Percentiles rank a stretch among this genome's conserved stretches.
Conservation (phyloP, 306 rosid species). For the Vigna unguiculata region DNA sequence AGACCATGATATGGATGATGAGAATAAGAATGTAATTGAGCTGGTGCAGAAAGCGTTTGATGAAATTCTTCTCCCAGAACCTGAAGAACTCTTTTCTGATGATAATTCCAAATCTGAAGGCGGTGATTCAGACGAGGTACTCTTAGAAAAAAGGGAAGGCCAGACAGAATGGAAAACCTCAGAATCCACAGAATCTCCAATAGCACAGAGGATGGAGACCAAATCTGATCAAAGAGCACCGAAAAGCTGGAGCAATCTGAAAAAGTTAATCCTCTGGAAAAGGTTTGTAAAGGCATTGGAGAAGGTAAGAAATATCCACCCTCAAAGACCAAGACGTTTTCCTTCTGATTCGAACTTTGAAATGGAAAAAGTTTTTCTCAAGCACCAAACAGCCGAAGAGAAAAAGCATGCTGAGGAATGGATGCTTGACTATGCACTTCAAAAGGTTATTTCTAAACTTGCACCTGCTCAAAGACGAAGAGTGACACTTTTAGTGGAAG, state of each 20-base stretch:
- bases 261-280: constrained; percentile 68
- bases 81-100: constrained; percentile 51
- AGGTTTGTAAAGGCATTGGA: constrained; percentile 93
- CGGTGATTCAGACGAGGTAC: constrained; percentile 40
- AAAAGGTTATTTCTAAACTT: constrained; percentile 77
- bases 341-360: constrained; percentile 55
- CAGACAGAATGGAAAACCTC: constrained; percentile 39
- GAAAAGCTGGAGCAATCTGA: constrained; percentile 85
- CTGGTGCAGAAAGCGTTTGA: constrained; percentile 88
- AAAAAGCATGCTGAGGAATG: constrained; percentile 77
- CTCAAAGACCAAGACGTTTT: constrained; percentile 46
- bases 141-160: constrained; percentile 45
- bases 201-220: constrained; percentile 46
- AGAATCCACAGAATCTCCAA: constrained; percentile 40
- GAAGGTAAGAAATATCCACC: constrained; percentile 62
- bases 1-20: constrained; percentile 44
- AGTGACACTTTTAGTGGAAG: constrained; percentile 77
- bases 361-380: constrained; percentile 66
- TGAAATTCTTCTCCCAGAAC: constrained; percentile 82
- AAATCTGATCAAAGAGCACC: constrained; percentile 52
- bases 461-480: constrained; percentile 78
- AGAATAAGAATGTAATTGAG: constrained; percentile 54
- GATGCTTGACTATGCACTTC: constrained; percentile 94
- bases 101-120: constrained; percentile 47
- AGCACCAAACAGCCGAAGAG: constrained; percentile 62